Percentiles rank a stretch among this genome's conserved stretches.
Conservation (phyloP, 495 filamentous ascomycete species). For the Penicillium daleae region DNA sequence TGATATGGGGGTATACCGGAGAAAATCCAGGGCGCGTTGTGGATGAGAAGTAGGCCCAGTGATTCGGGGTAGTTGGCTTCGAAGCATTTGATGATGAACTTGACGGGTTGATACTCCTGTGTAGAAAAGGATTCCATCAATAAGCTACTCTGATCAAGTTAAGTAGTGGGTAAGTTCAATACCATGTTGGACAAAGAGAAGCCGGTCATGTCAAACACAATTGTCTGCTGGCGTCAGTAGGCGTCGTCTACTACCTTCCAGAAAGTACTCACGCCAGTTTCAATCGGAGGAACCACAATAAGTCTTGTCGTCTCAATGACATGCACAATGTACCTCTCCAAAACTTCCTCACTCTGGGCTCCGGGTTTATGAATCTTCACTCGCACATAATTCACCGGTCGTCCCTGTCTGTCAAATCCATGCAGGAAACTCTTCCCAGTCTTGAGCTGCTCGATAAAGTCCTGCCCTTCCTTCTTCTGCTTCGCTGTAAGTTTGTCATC, state of each 20-base stretch:
- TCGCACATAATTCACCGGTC: slow-evolving; percentile 81
- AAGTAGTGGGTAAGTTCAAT: slow-evolving; percentile 17
- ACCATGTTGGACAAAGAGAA: slow-evolving; percentile 83
- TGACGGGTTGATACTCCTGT: slow-evolving; percentile 87
- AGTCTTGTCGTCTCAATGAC: slow-evolving; percentile 81
- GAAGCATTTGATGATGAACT: slow-evolving; percentile 97
- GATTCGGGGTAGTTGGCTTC: slow-evolving; percentile 96
- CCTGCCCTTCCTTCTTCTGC: slow-evolving; percentile 64
- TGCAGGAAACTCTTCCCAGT: slow-evolving; percentile 89
- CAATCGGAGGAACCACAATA: slow-evolving; percentile 70
- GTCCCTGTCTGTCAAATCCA: slow-evolving; percentile 73
- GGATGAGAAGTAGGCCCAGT: slow-evolving; percentile 82
- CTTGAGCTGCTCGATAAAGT: slow-evolving; percentile 77
- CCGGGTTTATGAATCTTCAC: slow-evolving; percentile 75
- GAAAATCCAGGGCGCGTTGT: slow-evolving; percentile 96
- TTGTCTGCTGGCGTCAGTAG: slow-evolving; percentile 49
- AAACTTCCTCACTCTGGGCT: slow-evolving; percentile 74
- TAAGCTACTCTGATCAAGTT: background rate
- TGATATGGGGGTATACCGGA: slow-evolving; percentile 72
- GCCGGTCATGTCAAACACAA: slow-evolving; percentile 88
- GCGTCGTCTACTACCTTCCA: background rate
- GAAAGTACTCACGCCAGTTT: slow-evolving; percentile 70
- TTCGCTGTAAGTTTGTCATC: slow-evolving; percentile 47
- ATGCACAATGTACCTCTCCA: slow-evolving; percentile 86
- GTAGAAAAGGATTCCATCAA: background rate